Base-by-base conservation (phyloP, 192 early-diverging fungal genomes). In the Gaertneriomyces semiglobifer region DNA sequence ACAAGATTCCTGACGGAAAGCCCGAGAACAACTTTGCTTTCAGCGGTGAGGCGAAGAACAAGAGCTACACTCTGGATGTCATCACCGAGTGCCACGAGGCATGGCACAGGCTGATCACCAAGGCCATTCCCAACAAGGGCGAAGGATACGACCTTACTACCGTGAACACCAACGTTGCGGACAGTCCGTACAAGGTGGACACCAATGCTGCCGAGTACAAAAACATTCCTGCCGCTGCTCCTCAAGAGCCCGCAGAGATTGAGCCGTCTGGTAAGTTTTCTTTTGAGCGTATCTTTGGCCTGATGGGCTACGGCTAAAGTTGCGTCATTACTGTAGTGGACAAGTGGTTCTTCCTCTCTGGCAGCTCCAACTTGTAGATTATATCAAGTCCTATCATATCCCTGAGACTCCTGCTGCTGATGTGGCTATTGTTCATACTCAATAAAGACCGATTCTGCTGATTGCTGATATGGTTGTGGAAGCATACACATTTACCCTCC, bases 1-100 rank as follows among this genome's bases (percentile, higher is more conserved):
- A 99, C 92, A 98, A 99, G 84, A 98, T 98, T 74, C 96, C 96
- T 60, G 95, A 99, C 86, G 95, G 94, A 71, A 98, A 98, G 88
- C 93, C 93, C 62, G 95, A 96, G 83, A 99, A 99, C 88, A 88
- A 92, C 84, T 98, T 99, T 83, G 96, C 96, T 53, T 99, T 99
- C 86, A 87, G 82, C 64, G 90, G 84, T 51, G 84, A 86, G 67
- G 84, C 84, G 56, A 86, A 86, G 76, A 86, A 86, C 79, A 74
- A 74, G 63, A 88, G 87, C 62, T 99, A 96, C 72, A 92, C 96
- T 64, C 81, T 76, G 65, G 90, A 98, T 54, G 80, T 99, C 48
- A 79, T 99, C 77, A 81, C 85, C 73, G 95, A 99, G 81, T 92
- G 89, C 55, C 83, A 92, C 73, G 93, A 99, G 67, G 92, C 95